Evolutionary conservation across 164 flowering plant genomes (phyloP), one percentile per base, ranked within the genome.

Genomic region (Echeveria elegans): DNA sequence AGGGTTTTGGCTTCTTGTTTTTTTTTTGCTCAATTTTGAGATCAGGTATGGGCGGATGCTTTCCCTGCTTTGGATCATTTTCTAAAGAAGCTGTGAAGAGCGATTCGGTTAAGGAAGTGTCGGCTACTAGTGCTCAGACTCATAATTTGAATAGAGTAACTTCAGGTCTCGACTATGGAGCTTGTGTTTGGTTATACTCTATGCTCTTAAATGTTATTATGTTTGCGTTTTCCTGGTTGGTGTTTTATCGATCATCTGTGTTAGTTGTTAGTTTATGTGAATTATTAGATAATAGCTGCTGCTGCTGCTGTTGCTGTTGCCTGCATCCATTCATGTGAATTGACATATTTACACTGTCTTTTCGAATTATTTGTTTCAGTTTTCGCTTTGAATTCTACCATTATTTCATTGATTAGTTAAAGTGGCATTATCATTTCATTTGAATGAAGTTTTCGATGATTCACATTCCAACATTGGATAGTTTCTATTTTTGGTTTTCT

Each of bases 11-110:
- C 64, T 68, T 28, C 15, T 75, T 47, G n/a, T n/a, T 47, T 19
- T 50, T 0, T 65, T 75, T 81, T 66, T 66, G 14, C 66, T 68
- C 34, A 67, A 34, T 15, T 47, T 47, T 47, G 19, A 67, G 73
- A 3, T 43, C 73, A 74, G 78, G 75, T 72, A 86, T 86, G 90
- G 87, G 86, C 64, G 83, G 83, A 79, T 86, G 90, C 67, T 75
- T 86, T 67, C 81, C 87, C n/a, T 86, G 90, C 66, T 80, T 83
- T 68, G 82, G 82, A 79, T 81, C 90, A 65, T 73, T 86, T 15
- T 67, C 69, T 58, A 74, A 79, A 66, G 83, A 81, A 50, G 78
- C 70, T 61, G 70, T 24, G 19, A 81, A 82, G 79, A 82, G 84
- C 64, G 88, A 86, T 69, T 76, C 81, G 56, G 69, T 50, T 7